Evolutionary conservation across 2,329 filamentous ascomycete species (phyloP), one percentile per base, ranked within the genome.

Genomic region (Pseudopyrenochaeta lycopersici): DNA sequence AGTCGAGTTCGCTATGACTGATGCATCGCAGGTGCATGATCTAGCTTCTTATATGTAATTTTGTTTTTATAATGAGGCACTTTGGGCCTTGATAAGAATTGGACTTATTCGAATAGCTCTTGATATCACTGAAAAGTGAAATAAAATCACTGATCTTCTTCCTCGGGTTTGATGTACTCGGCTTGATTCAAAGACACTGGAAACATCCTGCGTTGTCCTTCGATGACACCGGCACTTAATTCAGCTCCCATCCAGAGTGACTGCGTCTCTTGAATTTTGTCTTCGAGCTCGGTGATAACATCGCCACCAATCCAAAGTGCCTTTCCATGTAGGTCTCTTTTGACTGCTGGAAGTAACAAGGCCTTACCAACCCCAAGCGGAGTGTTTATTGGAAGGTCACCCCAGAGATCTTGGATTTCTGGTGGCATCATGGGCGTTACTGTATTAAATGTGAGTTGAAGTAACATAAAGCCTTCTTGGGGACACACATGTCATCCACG

Each of bases 251-350:
- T 46, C 56, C 56, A 60, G 1, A 43, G 18, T 0, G 53, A 49
- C 41, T 60, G 53, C 2, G 49, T 50, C 17, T 57, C 49, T 15
- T 49, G 38, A n/a, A 62, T 15, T 36, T 35, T 54, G 7, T 58
- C 52, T 40, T 61, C 55, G 6, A 61, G 33, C 38, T 60, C 54
- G 9, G 47, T 35, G 20, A 60, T 60, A 23, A 55, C 23, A 18
- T 57, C 23, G 1, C 54, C 54, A 3, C 29, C 44, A 15, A 60
- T 23, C 10, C 41, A 60, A n/a, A 56, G 54, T 1, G 53, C 32
- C 15, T 56, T 57, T 6, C 54, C 56, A n/a, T 56, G 50, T 12
- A 60, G 5, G 12, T 51, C 50, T 1, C 40, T 44, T n/a, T 39
- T 14, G 1, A 54, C 36, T 7, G 54, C 32, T 2, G 56, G 56